Evolutionary conservation across 768 basidiomycete species (phyloP).

Genomic region (Xanthoconium purpureum): DNA sequence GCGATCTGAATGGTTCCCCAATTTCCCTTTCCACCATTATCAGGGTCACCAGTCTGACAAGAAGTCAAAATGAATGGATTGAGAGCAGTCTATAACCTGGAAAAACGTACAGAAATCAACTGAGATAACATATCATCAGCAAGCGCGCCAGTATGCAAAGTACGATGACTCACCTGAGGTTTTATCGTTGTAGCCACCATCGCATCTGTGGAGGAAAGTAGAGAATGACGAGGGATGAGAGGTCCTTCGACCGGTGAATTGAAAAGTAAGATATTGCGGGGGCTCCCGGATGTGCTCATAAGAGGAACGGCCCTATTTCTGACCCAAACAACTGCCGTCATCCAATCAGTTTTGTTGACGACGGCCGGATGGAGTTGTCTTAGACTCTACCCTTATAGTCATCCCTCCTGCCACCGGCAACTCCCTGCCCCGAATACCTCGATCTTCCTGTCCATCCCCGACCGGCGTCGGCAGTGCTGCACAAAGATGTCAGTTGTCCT

Average conservation of each 20-base stretch:
- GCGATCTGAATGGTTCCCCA: constrained; percentile 35
- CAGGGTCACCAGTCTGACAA: constrained; percentile 16
- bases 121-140: constrained; percentile 9
- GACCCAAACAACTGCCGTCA: constrained; percentile 15
- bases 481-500: neutral
- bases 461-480: neutral
- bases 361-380: neutral
- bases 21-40: neutral
- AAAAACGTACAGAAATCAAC: constrained; percentile 22
- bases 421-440: neutral
- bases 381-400: neutral
- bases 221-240: neutral
- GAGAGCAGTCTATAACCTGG: neutral
- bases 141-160: neutral
- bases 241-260: neutral
- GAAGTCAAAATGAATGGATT: neutral
- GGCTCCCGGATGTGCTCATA: constrained; percentile 13
- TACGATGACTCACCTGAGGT: constrained; percentile 12
- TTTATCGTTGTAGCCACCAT: constrained; percentile 19
- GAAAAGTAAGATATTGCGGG: constrained; percentile 16
- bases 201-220: constrained; percentile 7
- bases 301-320: constrained; percentile 10
- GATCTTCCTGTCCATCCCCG: no score
- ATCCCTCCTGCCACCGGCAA: neutral
- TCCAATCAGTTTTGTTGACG: constrained; percentile 12